These are phyloP conservation scores for Pelargonium citronellum DNA, from an alignment of 441 rosid genomes.

Conservation along the genomic window DNA sequence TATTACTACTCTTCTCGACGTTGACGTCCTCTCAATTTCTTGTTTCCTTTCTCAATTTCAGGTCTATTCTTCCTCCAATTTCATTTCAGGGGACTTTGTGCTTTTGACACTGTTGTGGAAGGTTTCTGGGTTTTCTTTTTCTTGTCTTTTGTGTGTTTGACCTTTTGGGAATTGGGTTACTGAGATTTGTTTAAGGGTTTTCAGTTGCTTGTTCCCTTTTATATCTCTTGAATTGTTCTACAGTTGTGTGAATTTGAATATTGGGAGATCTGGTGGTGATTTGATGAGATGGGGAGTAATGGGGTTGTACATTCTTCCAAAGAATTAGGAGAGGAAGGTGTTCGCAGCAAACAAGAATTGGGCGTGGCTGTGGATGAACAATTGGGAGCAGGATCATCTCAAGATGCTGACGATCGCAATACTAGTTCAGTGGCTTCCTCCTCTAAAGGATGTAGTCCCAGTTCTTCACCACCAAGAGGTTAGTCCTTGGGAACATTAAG, in stretches of 20 bases:
- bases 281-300: conserved; percentile 47
- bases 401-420: conserved; percentile 23
- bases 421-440: conserved; percentile 28
- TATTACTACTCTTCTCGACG: too few relatives aligned
- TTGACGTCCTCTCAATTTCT: background rate
- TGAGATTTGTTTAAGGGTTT: conserved; percentile 20
- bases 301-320: conserved; percentile 39
- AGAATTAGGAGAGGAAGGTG: conserved; percentile 28
- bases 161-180: conserved; percentile 6
- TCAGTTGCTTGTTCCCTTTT: background rate
- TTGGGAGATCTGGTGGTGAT: conserved; percentile 11
- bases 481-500: conserved; percentile 21
- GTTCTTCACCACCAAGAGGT: conserved; percentile 44
- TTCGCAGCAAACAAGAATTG: conserved; percentile 28
- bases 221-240: too few relatives aligned
- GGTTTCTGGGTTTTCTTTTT: conserved; percentile 13
- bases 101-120: conserved; percentile 13
- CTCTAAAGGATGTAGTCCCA: conserved; percentile 20
- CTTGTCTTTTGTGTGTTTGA: conserved; percentile 14
- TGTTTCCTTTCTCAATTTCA: background rate
- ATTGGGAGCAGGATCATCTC: conserved; percentile 16
- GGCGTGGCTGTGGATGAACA: conserved; percentile 24
- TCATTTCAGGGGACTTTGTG: background rate
- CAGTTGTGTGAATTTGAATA: too few relatives aligned
- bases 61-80: conserved; percentile 3